Percentiles rank a stretch among this genome's conserved stretches.
Evolutionary conservation across 2,329 filamentous ascomycete genomes (phyloP).

Genomic region (Colletotrichum caudatum): DNA sequence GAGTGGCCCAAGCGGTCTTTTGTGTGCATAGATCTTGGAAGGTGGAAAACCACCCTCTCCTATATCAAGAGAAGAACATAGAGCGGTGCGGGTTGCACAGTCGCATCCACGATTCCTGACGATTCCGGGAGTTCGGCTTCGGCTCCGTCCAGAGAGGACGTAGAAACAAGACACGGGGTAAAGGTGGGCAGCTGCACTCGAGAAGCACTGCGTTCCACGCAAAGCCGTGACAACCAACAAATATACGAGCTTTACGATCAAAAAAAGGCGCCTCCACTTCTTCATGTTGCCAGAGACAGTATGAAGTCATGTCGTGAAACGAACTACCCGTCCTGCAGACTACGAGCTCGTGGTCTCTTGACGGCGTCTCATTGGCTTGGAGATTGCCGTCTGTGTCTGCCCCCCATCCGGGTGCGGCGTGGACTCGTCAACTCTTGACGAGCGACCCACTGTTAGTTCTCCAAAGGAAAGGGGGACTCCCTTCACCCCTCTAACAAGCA

Average conservation of each 20-base stretch:
- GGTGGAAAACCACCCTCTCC: slow-evolving; percentile 58
- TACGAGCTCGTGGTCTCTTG: slow-evolving; percentile 51
- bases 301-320: slow-evolving; percentile 30
- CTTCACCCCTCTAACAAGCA: slow-evolving; percentile 21
- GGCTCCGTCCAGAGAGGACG: slow-evolving; percentile 3
- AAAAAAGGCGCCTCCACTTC: slow-evolving; percentile 11
- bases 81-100: slow-evolving; percentile 16
- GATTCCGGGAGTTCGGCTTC: background rate
- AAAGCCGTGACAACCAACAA: slow-evolving; percentile 24
- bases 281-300: slow-evolving; percentile 33
- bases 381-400: slow-evolving; percentile 21
- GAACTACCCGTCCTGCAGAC: slow-evolving; percentile 13
- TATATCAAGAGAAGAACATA: slow-evolving; percentile 54
- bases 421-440: slow-evolving; percentile 18
- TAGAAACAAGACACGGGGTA: slow-evolving; percentile 29
- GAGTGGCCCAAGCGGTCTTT: slow-evolving; percentile 45
- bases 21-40: slow-evolving; percentile 59
- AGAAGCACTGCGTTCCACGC: slow-evolving; percentile 18
- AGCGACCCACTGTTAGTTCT: slow-evolving; percentile 3
- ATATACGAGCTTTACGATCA: slow-evolving; percentile 31
- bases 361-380: slow-evolving; percentile 54
- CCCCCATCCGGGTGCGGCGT: slow-evolving; percentile 7
- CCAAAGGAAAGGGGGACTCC: slow-evolving; percentile 5
- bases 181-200: slow-evolving; percentile 15
- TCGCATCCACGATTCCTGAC: slow-evolving; percentile 17